phyloP scores from a whole-genome alignment of 208 protist genomes.

The Trichomonas vaginalis region DNA sequence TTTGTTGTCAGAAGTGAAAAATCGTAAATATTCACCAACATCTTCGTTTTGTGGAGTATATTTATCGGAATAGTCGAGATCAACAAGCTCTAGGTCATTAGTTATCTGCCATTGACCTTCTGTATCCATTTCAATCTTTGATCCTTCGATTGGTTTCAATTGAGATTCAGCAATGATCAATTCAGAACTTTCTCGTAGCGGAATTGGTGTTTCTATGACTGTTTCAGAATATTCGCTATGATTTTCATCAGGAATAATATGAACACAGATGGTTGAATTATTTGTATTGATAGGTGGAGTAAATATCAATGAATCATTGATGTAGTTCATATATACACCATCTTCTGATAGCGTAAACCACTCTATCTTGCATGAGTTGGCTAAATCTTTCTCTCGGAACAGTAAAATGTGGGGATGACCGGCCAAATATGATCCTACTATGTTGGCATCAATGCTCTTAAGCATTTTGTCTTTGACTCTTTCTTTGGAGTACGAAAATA shows the following conservation, averaged over 20 bases:
- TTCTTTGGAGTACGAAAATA: not conserved
- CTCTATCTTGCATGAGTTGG: not conserved
- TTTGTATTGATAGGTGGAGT: not conserved
- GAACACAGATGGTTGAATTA: not conserved
- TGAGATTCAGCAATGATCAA: not conserved
- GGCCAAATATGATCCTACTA: not conserved
- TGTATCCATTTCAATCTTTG: not conserved
- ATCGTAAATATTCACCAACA: not conserved
- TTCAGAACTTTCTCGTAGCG: not conserved
- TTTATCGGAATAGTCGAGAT: not conserved
- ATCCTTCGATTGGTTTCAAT: not conserved
- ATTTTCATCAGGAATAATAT: not conserved
- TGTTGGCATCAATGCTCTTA: not conserved
- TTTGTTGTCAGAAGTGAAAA: not conserved
- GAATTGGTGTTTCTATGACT: not conserved
- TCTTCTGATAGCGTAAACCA: not conserved
- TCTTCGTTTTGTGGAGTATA: not conserved
- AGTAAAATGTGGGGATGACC: not conserved
- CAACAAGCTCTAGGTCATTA: not conserved
- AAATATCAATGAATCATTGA: not conserved
- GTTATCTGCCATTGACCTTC: not conserved
- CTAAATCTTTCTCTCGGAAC: not conserved
- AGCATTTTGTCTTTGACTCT: not conserved
- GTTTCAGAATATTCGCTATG: not conserved
- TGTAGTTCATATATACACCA: not conserved